Base-by-base conservation (phyloP, 257 asterid genomes). In the Ajuga chamaepitys region DNA sequence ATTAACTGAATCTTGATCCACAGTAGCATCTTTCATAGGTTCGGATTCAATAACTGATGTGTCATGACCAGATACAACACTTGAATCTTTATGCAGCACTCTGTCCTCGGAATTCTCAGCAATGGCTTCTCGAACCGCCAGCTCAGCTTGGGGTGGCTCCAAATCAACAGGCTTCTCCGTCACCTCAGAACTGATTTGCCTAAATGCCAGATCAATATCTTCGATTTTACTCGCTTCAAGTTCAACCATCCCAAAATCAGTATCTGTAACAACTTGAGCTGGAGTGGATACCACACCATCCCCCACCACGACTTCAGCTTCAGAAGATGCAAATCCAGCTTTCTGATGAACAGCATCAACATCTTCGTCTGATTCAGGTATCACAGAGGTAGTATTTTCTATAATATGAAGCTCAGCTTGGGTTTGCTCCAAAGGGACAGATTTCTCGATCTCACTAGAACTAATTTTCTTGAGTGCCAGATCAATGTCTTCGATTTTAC, bases 341-440 rank as follows among this genome's bases (percentile, higher is more conserved):
- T 74, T 52, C 72, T 62, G 40, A 12, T 64, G 28, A 58, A 74
- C 61, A 50, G 71, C 58, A 58, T 74, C 81, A 6, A 66, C 51
- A 67, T 62, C 70, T 70, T 70, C 68, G 67, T 78, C 85, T 22
- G 64, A 61, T 62, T 61, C 58, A 14, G 83, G 70, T 70, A 76
- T 58, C 46, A 48, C 64, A 32, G 58, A 28, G 21, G n/a, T 28
- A 7, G 37, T 32, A 21, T 20, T 59, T 57, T 57, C 73, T 30
- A 7, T 12, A 44, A 30, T 46, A 18, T 56, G 65, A 55, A 67
- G 58, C 66, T 56, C 66, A 1, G 66, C 53, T 25, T 66, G 71
- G 55, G 71, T 12, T 14, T 53, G 37, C 47, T 53, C 65, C 12
- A 58, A 55, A 55, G 42, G 25, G 9, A 67, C 38, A 7, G 50